phyloP scores from a whole-genome alignment of 192 early-diverging fungal genomes.

The Coemansia sp. region DNA sequence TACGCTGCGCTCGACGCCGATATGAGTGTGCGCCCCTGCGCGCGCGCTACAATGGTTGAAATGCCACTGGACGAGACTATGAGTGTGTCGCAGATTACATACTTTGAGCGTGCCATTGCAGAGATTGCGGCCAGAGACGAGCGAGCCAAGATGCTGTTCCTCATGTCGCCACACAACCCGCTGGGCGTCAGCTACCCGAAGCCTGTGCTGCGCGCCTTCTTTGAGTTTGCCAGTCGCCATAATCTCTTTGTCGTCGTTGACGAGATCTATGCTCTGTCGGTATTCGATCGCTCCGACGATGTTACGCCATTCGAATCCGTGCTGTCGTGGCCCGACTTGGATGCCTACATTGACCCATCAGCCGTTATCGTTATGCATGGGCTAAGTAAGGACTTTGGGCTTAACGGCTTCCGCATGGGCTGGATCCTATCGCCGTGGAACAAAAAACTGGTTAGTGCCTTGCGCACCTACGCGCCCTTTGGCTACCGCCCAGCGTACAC shows the following conservation, averaged over 20 bases:
- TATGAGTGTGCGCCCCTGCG: slow-evolving; percentile 56
- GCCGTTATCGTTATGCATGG: slow-evolving; percentile 75
- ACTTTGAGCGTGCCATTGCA: slow-evolving; percentile 45
- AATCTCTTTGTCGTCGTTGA: slow-evolving; percentile 73
- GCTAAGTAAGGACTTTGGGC: slow-evolving; percentile 84
- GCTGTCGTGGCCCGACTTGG: slow-evolving; percentile 61
- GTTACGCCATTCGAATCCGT: slow-evolving; percentile 67
- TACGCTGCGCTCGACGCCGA: slow-evolving; percentile 79
- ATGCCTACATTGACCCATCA: slow-evolving; percentile 62
- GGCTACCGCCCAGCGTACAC: slow-evolving; percentile 65
- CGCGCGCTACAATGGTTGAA: slow-evolving; percentile 58
- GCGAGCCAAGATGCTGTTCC: slow-evolving; percentile 56
- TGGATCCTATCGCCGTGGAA: slow-evolving; percentile 68
- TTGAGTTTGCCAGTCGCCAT: slow-evolving; percentile 67
- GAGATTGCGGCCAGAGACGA: slow-evolving; percentile 56
- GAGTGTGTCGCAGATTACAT: slow-evolving; percentile 55
- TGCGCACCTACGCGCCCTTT: slow-evolving; percentile 58
- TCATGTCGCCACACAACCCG: slow-evolving; percentile 80
- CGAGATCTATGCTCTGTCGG: slow-evolving; percentile 80
- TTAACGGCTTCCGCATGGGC: slow-evolving; percentile 75
- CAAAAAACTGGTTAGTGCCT: slow-evolving; percentile 27
- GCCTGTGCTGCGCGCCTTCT: slow-evolving; percentile 56
- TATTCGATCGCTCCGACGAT: slow-evolving; percentile 51
- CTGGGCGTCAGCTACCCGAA: slow-evolving; percentile 61
- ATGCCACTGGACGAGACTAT: slow-evolving; percentile 49